Conservation (phyloP, 495 filamentous ascomycete genomes). For the Penicillium dipodomyicola region DNA sequence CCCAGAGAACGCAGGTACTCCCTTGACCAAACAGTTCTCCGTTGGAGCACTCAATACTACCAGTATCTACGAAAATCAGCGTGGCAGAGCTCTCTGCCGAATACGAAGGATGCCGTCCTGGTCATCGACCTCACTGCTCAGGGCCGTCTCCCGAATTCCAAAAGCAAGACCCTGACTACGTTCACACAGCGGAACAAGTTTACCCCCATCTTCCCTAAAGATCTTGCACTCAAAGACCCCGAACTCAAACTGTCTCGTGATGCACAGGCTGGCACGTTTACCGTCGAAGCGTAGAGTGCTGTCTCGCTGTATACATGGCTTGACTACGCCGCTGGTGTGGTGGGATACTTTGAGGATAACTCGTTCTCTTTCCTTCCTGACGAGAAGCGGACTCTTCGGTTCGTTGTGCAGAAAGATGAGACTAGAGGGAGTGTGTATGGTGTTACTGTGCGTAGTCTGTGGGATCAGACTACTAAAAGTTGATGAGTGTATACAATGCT, state of each 20-base stretch:
- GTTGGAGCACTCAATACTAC: constrained; percentile 64
- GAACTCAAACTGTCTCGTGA: constrained; percentile 48
- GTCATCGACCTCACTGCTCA: constrained; percentile 53
- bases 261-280: constrained; percentile 42
- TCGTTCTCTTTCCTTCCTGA: constrained; percentile 56
- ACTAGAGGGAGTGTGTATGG: constrained; percentile 47
- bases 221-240: constrained; percentile 57
- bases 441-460: constrained; percentile 61
- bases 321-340: constrained; percentile 54
- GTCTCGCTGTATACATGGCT: constrained; percentile 69
- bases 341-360: constrained; percentile 62
- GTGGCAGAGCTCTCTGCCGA: constrained; percentile 33
- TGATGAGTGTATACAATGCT: neutral
- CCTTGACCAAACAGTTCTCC: constrained; percentile 39
- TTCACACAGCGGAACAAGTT: constrained; percentile 59
- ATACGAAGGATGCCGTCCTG: constrained; percentile 50
- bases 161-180: constrained; percentile 30
- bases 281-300: constrained; percentile 54
- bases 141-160: constrained; percentile 54
- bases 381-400: constrained; percentile 49
- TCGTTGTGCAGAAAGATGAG: constrained; percentile 48
- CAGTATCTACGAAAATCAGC: constrained; percentile 45
- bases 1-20: constrained; percentile 31
- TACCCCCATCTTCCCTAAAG: constrained; percentile 50
- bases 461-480: constrained; percentile 54